These are phyloP conservation scores for Nymphaea colorata DNA, from an alignment of 164 flowering plant genomes.

Conservation along the genomic window DNA sequence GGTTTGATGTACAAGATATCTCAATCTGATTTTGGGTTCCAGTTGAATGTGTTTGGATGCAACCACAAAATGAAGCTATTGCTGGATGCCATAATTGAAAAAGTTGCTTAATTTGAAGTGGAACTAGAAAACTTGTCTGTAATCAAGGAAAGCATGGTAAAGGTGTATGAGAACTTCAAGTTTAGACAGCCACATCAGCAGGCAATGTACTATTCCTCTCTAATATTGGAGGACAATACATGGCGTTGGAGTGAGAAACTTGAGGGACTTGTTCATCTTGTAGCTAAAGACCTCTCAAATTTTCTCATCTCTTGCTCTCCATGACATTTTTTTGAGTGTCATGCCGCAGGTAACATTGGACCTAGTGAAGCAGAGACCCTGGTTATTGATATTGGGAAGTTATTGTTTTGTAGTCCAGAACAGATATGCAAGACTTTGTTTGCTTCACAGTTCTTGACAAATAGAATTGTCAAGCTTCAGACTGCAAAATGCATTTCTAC, in stretches of 20 bases:
- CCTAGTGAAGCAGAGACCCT: slow-evolving; percentile 65
- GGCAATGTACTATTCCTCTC: slow-evolving; percentile 74
- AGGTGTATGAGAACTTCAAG: slow-evolving; percentile 74
- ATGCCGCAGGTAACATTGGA: slow-evolving; percentile 68
- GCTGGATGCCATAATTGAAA: slow-evolving; percentile 54
- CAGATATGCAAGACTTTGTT: slow-evolving; percentile 41
- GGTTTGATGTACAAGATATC: too few relatives aligned
- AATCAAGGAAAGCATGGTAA: slow-evolving; percentile 73
- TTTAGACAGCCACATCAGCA: slow-evolving; percentile 91
- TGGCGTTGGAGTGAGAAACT: slow-evolving; percentile 86
- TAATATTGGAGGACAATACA: slow-evolving; percentile 52
- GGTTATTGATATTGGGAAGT: slow-evolving; percentile 58
- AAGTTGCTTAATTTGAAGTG: slow-evolving; percentile 68
- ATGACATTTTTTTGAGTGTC: slow-evolving; percentile 68
- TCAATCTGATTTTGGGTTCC: slow-evolving; percentile 5
- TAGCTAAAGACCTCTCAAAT: slow-evolving; percentile 50
- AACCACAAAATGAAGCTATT: slow-evolving; percentile 78
- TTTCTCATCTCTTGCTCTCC: slow-evolving; percentile 66
- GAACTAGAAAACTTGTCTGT: slow-evolving; percentile 75
- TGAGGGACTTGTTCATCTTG: slow-evolving; percentile 61
- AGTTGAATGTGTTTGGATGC: slow-evolving; percentile 33
- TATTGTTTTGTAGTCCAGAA: slow-evolving; percentile 47
- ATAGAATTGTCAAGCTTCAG: slow-evolving; percentile 70
- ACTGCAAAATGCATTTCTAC: slow-evolving; percentile 46
- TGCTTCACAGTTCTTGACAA: slow-evolving; percentile 71